phyloP scores from a whole-genome alignment of 2,329 filamentous ascomycete genomes.

The Hyphodiscus sp. region DNA sequence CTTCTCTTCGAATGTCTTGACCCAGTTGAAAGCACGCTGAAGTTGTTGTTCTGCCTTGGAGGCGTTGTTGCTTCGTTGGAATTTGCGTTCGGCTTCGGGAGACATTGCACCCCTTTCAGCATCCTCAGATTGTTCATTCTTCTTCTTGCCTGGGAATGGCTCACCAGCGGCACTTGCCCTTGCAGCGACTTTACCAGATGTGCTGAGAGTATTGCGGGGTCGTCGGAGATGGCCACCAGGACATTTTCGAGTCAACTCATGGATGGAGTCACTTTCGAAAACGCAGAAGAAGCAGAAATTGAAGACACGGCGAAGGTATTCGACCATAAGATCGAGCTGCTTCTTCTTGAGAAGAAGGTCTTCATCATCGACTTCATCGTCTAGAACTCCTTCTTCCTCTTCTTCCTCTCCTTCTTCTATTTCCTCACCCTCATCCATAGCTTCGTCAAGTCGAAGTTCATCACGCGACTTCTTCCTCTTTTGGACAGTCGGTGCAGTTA shows the following conservation, averaged over 20 bases:
- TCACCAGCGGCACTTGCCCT: slow-evolving; percentile 77
- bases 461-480: slow-evolving; percentile 57
- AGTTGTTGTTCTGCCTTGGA: slow-evolving; percentile 86
- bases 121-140: slow-evolving; percentile 40
- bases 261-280: slow-evolving; percentile 94
- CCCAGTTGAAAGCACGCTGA: slow-evolving; percentile 95
- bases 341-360: slow-evolving; percentile 91
- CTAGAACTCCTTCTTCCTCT: slow-evolving; percentile 52
- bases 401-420: slow-evolving; percentile 72
- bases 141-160: slow-evolving; percentile 78
- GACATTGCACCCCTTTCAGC: slow-evolving; percentile 55
- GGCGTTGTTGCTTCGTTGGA: slow-evolving; percentile 49
- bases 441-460: slow-evolving; percentile 50
- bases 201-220: slow-evolving; percentile 78
- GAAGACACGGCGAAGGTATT: slow-evolving; percentile 93
- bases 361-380: slow-evolving; percentile 84
- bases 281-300: slow-evolving; percentile 99
- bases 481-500: slow-evolving; percentile 47
- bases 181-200: slow-evolving; percentile 76
- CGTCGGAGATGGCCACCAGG: slow-evolving; percentile 94
- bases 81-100: slow-evolving; percentile 66
- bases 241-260: slow-evolving; percentile 92
- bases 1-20: slow-evolving; percentile 97
- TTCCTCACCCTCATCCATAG: slow-evolving; percentile 55
- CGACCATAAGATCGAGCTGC: slow-evolving; percentile 88